These are phyloP conservation scores for Sclerospora graminicola DNA, from an alignment of 352 stramenopile species.

Conservation along the genomic window DNA sequence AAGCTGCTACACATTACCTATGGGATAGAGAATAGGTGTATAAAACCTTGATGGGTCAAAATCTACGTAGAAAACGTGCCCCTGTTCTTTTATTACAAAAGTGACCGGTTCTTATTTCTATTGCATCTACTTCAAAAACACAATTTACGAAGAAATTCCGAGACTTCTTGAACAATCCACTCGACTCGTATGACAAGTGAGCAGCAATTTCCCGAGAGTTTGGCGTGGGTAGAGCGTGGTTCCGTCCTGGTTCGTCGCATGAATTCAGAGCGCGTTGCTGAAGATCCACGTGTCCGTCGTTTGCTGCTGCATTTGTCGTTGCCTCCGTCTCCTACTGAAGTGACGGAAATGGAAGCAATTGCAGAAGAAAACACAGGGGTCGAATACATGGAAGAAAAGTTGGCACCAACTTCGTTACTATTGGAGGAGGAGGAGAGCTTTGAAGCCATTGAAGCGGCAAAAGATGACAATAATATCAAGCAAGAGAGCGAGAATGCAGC, in stretches of 20 bases:
- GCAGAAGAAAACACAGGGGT: slow-evolving; percentile 9
- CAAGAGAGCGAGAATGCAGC: slow-evolving; percentile 69
- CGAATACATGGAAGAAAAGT: slow-evolving; percentile 23
- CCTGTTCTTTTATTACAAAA: neutral
- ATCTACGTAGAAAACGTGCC: neutral
- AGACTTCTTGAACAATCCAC: too few species aligned
- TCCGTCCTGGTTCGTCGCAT: slow-evolving; percentile 80
- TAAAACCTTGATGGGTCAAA: too few species aligned
- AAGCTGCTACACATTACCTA: slow-evolving; percentile 1
- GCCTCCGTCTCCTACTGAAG: slow-evolving; percentile 13
- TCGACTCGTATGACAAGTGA: slow-evolving; percentile 4
- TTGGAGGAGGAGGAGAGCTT: slow-evolving; percentile 45
- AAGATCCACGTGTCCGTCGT: slow-evolving; percentile 67
- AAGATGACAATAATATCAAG: slow-evolving; percentile 39
- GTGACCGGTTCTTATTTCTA: too few species aligned
- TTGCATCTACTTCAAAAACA: neutral
- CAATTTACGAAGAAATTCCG: neutral
- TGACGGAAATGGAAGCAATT: slow-evolving; percentile 21
- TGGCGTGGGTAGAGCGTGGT: slow-evolving; percentile 74
- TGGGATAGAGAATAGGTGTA: too few species aligned
- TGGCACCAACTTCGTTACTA: slow-evolving; percentile 15
- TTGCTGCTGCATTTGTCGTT: slow-evolving; percentile 35
- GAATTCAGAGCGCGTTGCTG: slow-evolving; percentile 80
- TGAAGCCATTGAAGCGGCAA: slow-evolving; percentile 55
- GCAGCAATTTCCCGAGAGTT: slow-evolving; percentile 26